Evolutionary conservation across 2,329 filamentous ascomycete species (phyloP), one percentile per base, ranked within the genome.

Genomic region (Exophiala viscosa): DNA sequence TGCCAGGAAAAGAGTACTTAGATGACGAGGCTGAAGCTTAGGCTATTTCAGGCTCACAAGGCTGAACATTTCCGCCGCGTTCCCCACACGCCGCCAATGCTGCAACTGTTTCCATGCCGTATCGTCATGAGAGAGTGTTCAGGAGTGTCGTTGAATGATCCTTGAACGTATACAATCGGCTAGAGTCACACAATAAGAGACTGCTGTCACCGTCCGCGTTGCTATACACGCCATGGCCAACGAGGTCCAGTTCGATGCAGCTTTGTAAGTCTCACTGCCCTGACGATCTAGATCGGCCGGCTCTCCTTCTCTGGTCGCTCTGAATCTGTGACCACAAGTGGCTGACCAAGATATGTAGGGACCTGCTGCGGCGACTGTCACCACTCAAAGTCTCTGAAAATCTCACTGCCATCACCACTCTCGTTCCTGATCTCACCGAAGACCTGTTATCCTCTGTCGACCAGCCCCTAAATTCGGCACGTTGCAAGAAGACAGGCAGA

Each of bases 361-460:
- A 99, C 78, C 91, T 99, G 69, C 92, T 99, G 73, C 92, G 93
- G 65, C 93, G 93, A 60, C 87, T 99, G 58, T 95, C 96, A 76
- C 93, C 93, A 39, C 95, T 95, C 70, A 84, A 93, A 73, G 96
- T 92, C 50, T 81, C 90, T 66, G 73, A 82, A 57, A 95, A 99
- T 76, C 87, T 99, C 65, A 86, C 88, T 73, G 81, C 85, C 66
- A 90, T 99, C 69, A 93, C 96, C 73, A 78, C 81, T 51, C 86
- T 99, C 59, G 87, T 90, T 40, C 93, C 93, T 13, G 86, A 92
- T 64, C 85, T 99, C 55, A 93, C 92, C 66, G 93, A 99, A 79
- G 93, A 99, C 70, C 89, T 99, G 39, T 89, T 99, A 61, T 93
- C 92, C 61, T 96, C 92, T 18, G 93, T 99, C 64, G 93, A 99